Evolutionary conservation across 306 rosid species (phyloP).

Genomic region (Fragaria vesca): DNA sequence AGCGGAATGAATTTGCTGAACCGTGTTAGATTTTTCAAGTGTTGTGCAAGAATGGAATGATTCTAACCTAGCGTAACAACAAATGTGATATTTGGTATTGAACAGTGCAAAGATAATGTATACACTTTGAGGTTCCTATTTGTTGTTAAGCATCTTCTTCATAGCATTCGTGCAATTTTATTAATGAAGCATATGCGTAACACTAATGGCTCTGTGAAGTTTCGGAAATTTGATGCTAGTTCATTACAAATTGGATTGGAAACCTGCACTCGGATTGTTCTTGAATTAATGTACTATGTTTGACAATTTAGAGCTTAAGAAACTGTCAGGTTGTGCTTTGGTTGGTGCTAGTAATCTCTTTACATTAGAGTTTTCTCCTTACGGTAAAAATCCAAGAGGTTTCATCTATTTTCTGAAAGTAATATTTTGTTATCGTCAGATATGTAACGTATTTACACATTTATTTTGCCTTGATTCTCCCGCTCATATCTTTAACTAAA

Average conservation of each 20-base stretch:
- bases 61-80: neutral
- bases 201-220: neutral
- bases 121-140: neutral
- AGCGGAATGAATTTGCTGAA: neutral
- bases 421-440: neutral
- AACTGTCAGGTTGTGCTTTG: neutral
- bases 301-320: neutral
- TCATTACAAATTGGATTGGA: neutral
- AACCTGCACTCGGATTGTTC: neutral
- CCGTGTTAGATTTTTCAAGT: conserved; percentile 2
- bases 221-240: neutral
- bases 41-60: neutral
- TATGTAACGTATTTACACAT: no score
- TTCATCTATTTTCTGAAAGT: neutral
- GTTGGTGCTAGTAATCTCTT: neutral
- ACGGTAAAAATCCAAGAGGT: neutral
- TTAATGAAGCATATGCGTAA: neutral
- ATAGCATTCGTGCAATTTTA: neutral
- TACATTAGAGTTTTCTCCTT: neutral
- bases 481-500: neutral
- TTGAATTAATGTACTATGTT: neutral
- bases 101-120: neutral
- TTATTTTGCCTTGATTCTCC: neutral
- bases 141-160: neutral
- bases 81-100: neutral